These are phyloP conservation scores for Gyromitra esculenta DNA, from an alignment of 2,329 filamentous ascomycete genomes.

Conservation along the genomic window DNA sequence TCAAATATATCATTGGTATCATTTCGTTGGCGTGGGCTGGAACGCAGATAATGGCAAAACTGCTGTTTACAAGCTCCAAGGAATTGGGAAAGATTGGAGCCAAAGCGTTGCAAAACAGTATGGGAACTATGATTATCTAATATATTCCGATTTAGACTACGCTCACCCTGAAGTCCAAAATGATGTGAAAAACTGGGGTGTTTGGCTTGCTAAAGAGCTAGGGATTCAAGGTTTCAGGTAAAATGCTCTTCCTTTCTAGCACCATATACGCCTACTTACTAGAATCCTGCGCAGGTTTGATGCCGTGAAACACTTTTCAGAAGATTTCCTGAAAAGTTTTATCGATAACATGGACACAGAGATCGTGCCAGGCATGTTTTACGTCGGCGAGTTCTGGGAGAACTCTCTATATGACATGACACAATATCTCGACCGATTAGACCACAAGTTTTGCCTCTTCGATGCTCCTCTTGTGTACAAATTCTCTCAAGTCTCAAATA, in stretches of 20 bases:
- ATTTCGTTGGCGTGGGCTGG: slow-evolving; percentile 54
- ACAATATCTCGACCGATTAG: slow-evolving; percentile 69
- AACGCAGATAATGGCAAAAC: slow-evolving; percentile 64
- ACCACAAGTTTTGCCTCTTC: slow-evolving; percentile 70
- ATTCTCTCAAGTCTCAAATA: slow-evolving; percentile 70
- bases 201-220: slow-evolving; percentile 72
- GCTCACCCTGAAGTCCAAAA: slow-evolving; percentile 70
- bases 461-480: slow-evolving; percentile 76
- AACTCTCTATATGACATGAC: slow-evolving; percentile 68
- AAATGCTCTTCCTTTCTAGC: neutral
- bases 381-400: slow-evolving; percentile 77
- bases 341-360: slow-evolving; percentile 67
- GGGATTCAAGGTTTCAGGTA: slow-evolving; percentile 70
- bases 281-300: slow-evolving; percentile 66
- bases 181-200: slow-evolving; percentile 74
- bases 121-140: slow-evolving; percentile 76
- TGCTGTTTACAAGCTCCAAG: slow-evolving; percentile 73
- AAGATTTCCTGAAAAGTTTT: slow-evolving; percentile 73
- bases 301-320: slow-evolving; percentile 76
- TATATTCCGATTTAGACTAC: slow-evolving; percentile 78
- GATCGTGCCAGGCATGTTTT: slow-evolving; percentile 68
- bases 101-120: slow-evolving; percentile 70
- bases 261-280: neutral
- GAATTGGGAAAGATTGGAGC: slow-evolving; percentile 71
- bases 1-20: slow-evolving; percentile 70